phyloP scores from a whole-genome alignment of 768 basidiomycete genomes.

The Tricholoma sp. region DNA sequence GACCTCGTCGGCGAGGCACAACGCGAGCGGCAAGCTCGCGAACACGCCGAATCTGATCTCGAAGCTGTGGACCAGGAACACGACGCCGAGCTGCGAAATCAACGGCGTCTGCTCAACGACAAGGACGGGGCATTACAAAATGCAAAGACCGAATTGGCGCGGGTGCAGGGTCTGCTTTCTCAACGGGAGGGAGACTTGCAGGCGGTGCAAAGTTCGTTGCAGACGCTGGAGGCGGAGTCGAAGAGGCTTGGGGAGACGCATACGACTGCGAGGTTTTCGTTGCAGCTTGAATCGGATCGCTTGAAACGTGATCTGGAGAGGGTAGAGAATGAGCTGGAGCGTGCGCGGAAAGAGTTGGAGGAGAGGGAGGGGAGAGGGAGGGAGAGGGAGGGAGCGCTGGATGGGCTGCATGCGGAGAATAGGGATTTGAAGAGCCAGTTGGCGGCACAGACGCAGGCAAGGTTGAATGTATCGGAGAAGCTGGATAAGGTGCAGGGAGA shows the following conservation, averaged over 20 bases:
- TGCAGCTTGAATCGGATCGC: conserved; percentile 87
- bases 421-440: conserved; percentile 76
- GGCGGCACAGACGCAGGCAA: conserved; percentile 80
- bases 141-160: conserved; percentile 57
- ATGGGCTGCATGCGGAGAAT: conserved; percentile 73
- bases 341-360: conserved; percentile 64
- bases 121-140: conserved; percentile 66
- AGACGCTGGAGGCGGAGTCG: conserved; percentile 67
- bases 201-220: conserved; percentile 68
- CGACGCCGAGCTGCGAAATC: conserved; percentile 53
- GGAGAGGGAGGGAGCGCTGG: conserved; percentile 68
- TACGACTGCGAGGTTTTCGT: conserved; percentile 74
- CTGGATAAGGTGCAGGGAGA: conserved; percentile 64
- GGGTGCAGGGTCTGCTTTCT: conserved; percentile 55
- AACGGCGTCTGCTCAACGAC: conserved; percentile 60
- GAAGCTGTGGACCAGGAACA: conserved; percentile 56
- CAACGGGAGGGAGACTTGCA: conserved; percentile 74
- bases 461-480: conserved; percentile 85
- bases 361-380: conserved; percentile 59
- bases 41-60: conserved; percentile 48
- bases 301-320: conserved; percentile 79
- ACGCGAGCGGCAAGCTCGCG: conserved; percentile 51
- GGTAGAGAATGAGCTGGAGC: conserved; percentile 71
- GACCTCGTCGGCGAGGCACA: conserved; percentile 62
- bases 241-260: conserved; percentile 80